Conservation (phyloP, 1,139 yeast species). For the Kodamaea sp. region DNA sequence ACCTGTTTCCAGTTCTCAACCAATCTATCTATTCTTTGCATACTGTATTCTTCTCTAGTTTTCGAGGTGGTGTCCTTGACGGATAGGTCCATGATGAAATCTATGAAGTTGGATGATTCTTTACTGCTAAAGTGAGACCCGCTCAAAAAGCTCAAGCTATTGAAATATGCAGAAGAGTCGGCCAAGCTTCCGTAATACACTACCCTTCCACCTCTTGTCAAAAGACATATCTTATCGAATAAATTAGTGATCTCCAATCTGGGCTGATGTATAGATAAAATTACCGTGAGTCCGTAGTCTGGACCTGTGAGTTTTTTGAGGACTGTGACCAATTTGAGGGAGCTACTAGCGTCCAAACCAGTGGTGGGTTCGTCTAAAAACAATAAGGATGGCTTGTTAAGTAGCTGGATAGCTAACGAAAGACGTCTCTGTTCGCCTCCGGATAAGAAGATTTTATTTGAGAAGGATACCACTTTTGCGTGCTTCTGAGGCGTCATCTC, state of each 20-base stretch:
- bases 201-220: constrained; percentile 25
- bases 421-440: constrained; percentile 28
- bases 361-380: constrained; percentile 31
- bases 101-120: constrained; percentile 10
- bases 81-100: constrained; percentile 22
- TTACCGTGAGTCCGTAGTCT: constrained; percentile 23
- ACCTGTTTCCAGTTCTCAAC: constrained; percentile 19
- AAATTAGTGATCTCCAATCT: constrained; percentile 22
- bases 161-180: constrained; percentile 20
- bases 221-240: constrained; percentile 24
- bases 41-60: constrained; percentile 17
- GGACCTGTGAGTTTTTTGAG: constrained; percentile 23
- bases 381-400: constrained; percentile 22
- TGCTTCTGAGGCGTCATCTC: constrained; percentile 20
- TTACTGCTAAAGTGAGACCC: constrained; percentile 5
- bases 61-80: constrained; percentile 23
- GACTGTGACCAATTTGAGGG: constrained; percentile 21
- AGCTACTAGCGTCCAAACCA: constrained; percentile 26
- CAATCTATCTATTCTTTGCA: constrained; percentile 16
- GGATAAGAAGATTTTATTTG: constrained; percentile 15
- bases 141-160: constrained; percentile 10
- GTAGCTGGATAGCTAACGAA: constrained; percentile 25
- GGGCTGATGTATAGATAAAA: constrained; percentile 28
- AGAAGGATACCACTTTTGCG: constrained; percentile 18
- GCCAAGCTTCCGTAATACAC: constrained; percentile 23